These are phyloP conservation scores for Achlya hypogyna DNA, from an alignment of 352 stramenopile species.

Conservation along the genomic window DNA sequence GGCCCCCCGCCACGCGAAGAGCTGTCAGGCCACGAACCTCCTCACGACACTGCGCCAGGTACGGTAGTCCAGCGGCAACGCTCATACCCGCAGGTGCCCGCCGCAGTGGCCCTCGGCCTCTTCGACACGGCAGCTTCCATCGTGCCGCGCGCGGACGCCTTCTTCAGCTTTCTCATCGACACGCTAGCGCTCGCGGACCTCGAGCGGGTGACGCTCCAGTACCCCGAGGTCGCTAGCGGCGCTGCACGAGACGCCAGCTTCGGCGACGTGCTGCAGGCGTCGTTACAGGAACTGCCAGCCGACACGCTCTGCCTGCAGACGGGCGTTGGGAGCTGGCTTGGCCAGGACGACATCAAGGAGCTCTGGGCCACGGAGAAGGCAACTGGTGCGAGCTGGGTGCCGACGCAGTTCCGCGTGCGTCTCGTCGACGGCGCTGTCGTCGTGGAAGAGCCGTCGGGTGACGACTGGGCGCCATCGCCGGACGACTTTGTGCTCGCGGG, in stretches of 20 bases:
- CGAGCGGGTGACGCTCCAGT: background rate
- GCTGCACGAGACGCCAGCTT: background rate
- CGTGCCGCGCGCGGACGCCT: background rate
- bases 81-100: constrained; percentile 4
- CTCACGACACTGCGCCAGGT: constrained; percentile 17
- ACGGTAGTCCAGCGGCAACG: background rate
- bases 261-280: background rate
- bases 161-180: constrained; percentile 6
- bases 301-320: background rate
- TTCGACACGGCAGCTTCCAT: constrained; percentile 16
- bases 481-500: constrained; percentile 1
- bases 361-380: constrained; percentile 5
- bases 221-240: background rate
- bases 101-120: background rate
- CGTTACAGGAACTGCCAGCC: background rate
- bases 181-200: background rate
- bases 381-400: background rate
- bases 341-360: background rate
- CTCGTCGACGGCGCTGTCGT: background rate
- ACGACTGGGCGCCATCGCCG: background rate
- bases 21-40: constrained; percentile 17
- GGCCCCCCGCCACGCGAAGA: constrained; percentile 1
- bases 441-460: background rate
- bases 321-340: background rate
- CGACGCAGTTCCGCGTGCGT: background rate